These are phyloP conservation scores for Schizochytrium sp. DNA, from an alignment of 108 stramenopile genomes.

Conservation along the genomic window DNA sequence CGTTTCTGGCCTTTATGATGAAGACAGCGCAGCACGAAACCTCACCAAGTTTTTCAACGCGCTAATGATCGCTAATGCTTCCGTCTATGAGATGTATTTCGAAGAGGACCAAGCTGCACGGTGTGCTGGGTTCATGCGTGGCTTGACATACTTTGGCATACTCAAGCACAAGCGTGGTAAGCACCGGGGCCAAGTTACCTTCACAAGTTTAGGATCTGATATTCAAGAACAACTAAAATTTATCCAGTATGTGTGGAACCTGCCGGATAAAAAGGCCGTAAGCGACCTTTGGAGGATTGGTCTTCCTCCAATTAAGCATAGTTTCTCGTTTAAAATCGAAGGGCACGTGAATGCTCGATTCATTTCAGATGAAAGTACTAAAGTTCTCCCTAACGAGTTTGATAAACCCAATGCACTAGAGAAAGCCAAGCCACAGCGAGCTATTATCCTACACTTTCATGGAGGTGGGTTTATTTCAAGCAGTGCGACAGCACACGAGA, in stretches of 20 bases:
- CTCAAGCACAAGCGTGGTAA: constrained; percentile 6
- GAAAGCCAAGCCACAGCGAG: constrained; percentile 10
- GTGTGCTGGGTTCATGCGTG: background rate
- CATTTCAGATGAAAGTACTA: background rate
- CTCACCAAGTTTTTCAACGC: background rate
- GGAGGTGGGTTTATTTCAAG: constrained; percentile 48
- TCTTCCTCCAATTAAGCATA: background rate
- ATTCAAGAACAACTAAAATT: constrained; percentile 14
- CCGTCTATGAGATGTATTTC: background rate
- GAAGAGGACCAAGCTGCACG: background rate
- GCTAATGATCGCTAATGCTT: constrained; percentile 38
- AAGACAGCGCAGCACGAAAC: background rate
- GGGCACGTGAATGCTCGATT: background rate
- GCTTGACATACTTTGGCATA: background rate
- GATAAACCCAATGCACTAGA: background rate
- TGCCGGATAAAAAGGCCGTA: background rate
- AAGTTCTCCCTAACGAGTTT: constrained; percentile 31
- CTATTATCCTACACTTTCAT: constrained; percentile 46
- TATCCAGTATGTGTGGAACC: constrained; percentile 37
- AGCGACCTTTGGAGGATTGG: background rate
- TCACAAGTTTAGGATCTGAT: background rate
- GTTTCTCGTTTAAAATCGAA: constrained; percentile 15
- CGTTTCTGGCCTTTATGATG: constrained; percentile 15
- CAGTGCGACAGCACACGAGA: constrained; percentile 54
- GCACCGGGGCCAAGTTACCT: constrained; percentile 30